phyloP scores from a whole-genome alignment of 768 basidiomycete species.

The Amanita subjunquillea region DNA sequence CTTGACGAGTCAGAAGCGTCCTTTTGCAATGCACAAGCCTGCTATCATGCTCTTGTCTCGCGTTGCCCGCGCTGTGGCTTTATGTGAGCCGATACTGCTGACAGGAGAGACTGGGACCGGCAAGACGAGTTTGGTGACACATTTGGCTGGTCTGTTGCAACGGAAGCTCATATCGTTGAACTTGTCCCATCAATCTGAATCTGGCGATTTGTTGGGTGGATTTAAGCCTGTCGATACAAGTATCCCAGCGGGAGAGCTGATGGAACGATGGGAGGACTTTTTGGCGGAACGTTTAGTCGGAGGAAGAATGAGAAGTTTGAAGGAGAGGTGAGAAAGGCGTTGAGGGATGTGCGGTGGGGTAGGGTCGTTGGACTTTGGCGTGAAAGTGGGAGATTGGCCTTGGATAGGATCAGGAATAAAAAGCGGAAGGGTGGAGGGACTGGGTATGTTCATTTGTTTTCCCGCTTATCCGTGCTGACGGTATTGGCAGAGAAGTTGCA shows the following conservation, averaged over 20 bases:
- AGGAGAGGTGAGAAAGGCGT: slow-evolving; percentile 69
- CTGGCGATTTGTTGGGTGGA: slow-evolving; percentile 87
- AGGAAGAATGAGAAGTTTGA: slow-evolving; percentile 85
- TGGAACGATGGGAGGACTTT: slow-evolving; percentile 69
- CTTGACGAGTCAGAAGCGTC: slow-evolving; percentile 25
- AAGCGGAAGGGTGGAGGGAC: slow-evolving; percentile 13
- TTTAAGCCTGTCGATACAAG: slow-evolving; percentile 93
- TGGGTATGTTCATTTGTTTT: slow-evolving; percentile 7
- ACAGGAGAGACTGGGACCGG: slow-evolving; percentile 99
- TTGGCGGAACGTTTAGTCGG: slow-evolving; percentile 80
- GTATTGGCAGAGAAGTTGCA: slow-evolving; percentile 9
- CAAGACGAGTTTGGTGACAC: slow-evolving; percentile 87
- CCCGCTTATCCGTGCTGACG: slow-evolving; percentile 5
- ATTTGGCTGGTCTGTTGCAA: slow-evolving; percentile 71
- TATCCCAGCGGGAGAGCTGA: slow-evolving; percentile 59
- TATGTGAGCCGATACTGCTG: slow-evolving; percentile 77
- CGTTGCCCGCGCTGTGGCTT: slow-evolving; percentile 61
- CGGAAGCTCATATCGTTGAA: slow-evolving; percentile 82
- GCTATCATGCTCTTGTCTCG: slow-evolving; percentile 72
- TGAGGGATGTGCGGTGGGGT: slow-evolving; percentile 79
- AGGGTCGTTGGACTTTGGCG: slow-evolving; percentile 76
- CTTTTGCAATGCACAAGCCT: slow-evolving; percentile 85
- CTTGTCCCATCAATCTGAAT: slow-evolving; percentile 92
- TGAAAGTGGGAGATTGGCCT: slow-evolving; percentile 62
- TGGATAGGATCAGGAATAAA: slow-evolving; percentile 40